Evolutionary conservation across 2,329 filamentous ascomycete genomes (phyloP), one percentile per base, ranked within the genome.

Genomic region (Fusarium torreyae): DNA sequence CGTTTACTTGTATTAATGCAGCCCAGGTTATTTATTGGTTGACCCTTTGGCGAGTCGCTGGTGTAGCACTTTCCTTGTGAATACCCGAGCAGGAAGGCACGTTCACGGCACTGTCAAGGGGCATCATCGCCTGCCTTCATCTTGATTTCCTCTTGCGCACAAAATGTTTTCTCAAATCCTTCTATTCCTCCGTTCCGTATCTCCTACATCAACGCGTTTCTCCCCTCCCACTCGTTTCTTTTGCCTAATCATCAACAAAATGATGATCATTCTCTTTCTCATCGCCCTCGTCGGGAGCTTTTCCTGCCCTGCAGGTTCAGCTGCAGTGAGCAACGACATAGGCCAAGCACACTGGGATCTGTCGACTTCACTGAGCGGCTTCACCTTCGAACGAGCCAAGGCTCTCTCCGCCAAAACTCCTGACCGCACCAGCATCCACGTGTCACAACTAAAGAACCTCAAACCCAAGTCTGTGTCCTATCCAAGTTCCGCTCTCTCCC

Each of bases 371-470:
- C 72, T 82, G 52, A 80, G 81, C 26, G 81, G 79, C 10, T 70
- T 83, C 64, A 74, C 70, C 24, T 82, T 83, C 57, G 73, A 81
- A 62, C 71, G 77, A 34, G 73, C 74, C 60, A 77, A 76, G 43
- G 77, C 76, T 4, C 17, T 75, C 24, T 57, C 72, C 2, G 39
- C 68, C 15, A 74, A 76, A 10, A 74, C 71, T 0, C 49, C 57
- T 7, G 81, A 83, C 31, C 68, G 68, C 9, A 63, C 69, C 7
- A 75, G 78, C 1, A 51, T 66, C 24, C 76, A 72, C 9, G 74
- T 77, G 24, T 82, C 82, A 11, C 74, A 74, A 26, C 76, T 83
- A 26, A 76, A 72, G 48, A 74, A 69, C 28, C 66, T 81, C 53
- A 76, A 75, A 28, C 18, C 26, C 17, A 58, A 53, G 58, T 63